Conservation (phyloP, 2,329 filamentous ascomycete genomes). For the Neobulgaria alba region DNA sequence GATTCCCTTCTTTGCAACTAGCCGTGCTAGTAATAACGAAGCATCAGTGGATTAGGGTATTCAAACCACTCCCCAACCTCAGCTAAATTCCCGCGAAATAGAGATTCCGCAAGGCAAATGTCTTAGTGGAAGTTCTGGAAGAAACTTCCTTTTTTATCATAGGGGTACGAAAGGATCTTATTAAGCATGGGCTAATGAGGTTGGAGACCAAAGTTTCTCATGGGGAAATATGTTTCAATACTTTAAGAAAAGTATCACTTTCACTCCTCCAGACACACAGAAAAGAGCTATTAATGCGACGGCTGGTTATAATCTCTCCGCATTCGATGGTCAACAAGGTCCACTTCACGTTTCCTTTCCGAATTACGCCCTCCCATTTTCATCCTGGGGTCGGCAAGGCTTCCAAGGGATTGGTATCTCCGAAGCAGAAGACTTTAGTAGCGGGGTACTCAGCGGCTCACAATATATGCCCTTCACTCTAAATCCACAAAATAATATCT, state of each 20-base stretch:
- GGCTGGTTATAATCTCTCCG: conserved; percentile 22
- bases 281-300: conserved; percentile 24
- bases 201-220: conserved; percentile 36
- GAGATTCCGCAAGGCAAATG: conserved; percentile 15
- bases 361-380: conserved; percentile 25
- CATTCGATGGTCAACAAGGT: conserved; percentile 23
- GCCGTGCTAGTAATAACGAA: no score
- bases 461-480: neutral
- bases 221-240: conserved; percentile 39
- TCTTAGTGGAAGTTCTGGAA: conserved; percentile 32
- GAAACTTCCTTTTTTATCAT: conserved; percentile 34
- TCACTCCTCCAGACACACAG: conserved; percentile 21
- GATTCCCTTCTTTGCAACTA: no score
- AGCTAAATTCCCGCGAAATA: conserved; percentile 2
- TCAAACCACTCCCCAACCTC: conserved; percentile 1
- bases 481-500: neutral
- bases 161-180: conserved; percentile 31
- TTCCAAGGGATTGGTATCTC: conserved; percentile 12
- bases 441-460: conserved; percentile 4
- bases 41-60: neutral
- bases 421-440: conserved; percentile 13
- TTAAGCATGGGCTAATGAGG: conserved; percentile 36
- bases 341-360: conserved; percentile 36
- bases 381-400: conserved; percentile 6
- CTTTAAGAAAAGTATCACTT: conserved; percentile 29